Evolutionary conservation across 495 filamentous ascomycete genomes (phyloP).

Genomic region (Penicillium maclennaniae): DNA sequence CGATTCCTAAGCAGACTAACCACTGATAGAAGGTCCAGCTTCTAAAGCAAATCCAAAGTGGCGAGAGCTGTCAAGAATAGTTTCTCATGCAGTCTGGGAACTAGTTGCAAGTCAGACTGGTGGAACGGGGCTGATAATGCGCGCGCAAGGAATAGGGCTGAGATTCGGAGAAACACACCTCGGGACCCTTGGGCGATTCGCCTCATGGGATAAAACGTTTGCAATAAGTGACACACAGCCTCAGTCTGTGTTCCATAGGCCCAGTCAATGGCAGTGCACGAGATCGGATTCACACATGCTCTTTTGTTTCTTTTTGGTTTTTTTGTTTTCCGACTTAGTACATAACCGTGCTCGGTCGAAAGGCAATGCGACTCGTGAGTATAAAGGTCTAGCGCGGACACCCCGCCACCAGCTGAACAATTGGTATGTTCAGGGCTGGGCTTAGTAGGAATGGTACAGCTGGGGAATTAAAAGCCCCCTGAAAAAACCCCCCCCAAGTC

Average conservation of each 20-base stretch:
- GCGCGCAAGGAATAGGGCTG: constrained; percentile 23
- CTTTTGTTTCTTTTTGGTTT: neutral
- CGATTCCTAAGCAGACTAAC: constrained; percentile 22
- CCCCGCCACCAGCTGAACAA: constrained; percentile 17
- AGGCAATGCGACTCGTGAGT: constrained; percentile 4
- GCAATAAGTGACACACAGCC: constrained; percentile 30
- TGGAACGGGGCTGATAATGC: constrained; percentile 6
- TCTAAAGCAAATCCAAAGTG: constrained; percentile 8
- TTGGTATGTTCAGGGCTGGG: constrained; percentile 3
- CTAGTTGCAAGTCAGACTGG: constrained; percentile 21
- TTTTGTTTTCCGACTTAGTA: constrained; percentile 1
- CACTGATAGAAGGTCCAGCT: constrained; percentile 25
- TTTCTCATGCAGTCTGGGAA: constrained; percentile 18
- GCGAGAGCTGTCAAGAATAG: neutral
- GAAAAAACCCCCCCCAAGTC: constrained; percentile 5
- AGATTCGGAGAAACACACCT: constrained; percentile 8
- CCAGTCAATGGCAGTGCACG: constrained; percentile 29
- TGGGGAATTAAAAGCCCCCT: neutral
- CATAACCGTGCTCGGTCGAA: neutral
- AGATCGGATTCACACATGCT: constrained; percentile 31
- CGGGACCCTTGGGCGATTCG: constrained; percentile 27
- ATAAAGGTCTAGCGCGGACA: constrained; percentile 7
- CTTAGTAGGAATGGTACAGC: constrained; percentile 7
- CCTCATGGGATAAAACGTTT: constrained; percentile 32
- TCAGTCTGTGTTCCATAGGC: constrained; percentile 38